Percentiles rank a stretch among this genome's conserved stretches.
Evolutionary conservation across 2,329 filamentous ascomycete species (phyloP).

Genomic region (Pyricularia sp.): DNA sequence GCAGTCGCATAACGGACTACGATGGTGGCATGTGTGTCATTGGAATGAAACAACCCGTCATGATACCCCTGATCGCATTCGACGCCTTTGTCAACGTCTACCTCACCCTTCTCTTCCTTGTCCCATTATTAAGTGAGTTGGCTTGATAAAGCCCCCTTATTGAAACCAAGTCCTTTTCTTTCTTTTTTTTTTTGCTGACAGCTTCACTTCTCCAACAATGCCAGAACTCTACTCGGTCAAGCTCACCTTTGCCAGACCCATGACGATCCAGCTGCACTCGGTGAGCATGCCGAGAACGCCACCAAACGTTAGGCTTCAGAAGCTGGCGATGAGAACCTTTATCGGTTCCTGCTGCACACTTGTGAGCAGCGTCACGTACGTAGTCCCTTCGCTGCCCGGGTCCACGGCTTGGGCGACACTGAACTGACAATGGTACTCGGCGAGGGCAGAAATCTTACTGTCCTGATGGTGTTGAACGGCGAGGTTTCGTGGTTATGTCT

Average conservation of each 20-base stretch:
- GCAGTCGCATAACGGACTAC: constrained; percentile 46
- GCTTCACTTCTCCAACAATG: background rate
- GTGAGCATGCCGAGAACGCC: background rate
- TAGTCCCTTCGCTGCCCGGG: background rate
- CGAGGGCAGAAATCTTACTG: background rate
- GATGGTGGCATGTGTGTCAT: constrained; percentile 49
- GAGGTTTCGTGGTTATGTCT: background rate
- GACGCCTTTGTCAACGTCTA: constrained; percentile 55
- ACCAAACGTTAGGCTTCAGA: background rate
- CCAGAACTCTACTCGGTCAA: background rate
- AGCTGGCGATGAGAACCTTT: constrained; percentile 35
- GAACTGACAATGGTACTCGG: background rate
- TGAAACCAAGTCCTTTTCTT: too few species aligned
- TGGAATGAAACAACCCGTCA: constrained; percentile 47
- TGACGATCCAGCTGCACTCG: background rate
- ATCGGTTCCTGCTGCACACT: constrained; percentile 48
- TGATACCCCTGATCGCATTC: constrained; percentile 53
- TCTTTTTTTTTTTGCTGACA: background rate
- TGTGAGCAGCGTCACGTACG: constrained; percentile 30
- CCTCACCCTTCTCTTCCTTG: constrained; percentile 52
- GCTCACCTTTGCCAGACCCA: background rate
- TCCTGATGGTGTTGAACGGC: background rate
- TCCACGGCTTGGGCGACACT: background rate
- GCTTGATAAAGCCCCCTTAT: background rate
- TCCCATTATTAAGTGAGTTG: constrained; percentile 30